Conservation (phyloP, 371 early-diverging fungal species). For the Apophysomyces variabilis region DNA sequence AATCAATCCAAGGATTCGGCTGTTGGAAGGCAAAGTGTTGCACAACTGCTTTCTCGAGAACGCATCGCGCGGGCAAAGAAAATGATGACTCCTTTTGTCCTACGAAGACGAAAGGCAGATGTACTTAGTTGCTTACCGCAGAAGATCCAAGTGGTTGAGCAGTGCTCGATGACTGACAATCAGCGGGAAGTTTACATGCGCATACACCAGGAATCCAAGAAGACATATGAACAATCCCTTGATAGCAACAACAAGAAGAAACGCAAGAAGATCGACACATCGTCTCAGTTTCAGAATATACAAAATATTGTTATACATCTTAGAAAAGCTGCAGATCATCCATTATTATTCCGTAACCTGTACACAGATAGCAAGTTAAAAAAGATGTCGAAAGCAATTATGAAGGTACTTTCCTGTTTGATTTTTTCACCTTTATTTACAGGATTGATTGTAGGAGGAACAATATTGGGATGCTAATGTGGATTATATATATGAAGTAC, state of each 20-base stretch:
- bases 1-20: constrained; percentile 7
- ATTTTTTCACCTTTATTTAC: not conserved
- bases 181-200: constrained; percentile 52
- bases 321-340: constrained; percentile 88
- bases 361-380: constrained; percentile 62
- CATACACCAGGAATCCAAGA: constrained; percentile 44
- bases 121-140: constrained; percentile 73
- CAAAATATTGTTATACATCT: constrained; percentile 80
- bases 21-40: constrained; percentile 17
- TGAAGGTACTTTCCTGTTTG: constrained; percentile 23
- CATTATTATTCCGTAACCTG: constrained; percentile 72
- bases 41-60: constrained; percentile 56
- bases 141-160: constrained; percentile 58
- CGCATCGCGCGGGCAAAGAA: constrained; percentile 72
- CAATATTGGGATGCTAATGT: constrained; percentile 69
- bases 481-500: constrained; percentile 72
- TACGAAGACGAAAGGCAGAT: constrained; percentile 74
- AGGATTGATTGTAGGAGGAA: constrained; percentile 27
- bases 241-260: constrained; percentile 17
- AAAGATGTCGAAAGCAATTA: constrained; percentile 71
- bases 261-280: constrained; percentile 12
- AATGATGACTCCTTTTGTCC: constrained; percentile 83
- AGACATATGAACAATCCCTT: constrained; percentile 20
- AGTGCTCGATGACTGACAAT: constrained; percentile 44
- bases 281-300: constrained; percentile 36